Conservation (phyloP, 331 rosid genomes). For the Quercus phellos region DNA sequence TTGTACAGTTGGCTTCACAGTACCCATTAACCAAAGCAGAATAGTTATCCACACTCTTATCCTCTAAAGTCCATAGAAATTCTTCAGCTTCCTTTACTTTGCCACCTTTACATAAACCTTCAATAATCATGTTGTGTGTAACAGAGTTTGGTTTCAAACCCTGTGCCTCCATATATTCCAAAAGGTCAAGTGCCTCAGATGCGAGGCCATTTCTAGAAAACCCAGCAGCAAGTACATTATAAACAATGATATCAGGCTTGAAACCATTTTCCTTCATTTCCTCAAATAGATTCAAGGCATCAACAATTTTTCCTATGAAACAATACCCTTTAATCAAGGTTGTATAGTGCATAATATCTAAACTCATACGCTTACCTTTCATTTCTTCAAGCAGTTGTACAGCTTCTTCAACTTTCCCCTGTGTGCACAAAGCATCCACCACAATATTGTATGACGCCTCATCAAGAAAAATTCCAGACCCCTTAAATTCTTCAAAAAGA, state of each 20-base stretch:
- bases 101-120: conserved; percentile 58
- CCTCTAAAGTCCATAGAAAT: conserved; percentile 42
- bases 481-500: conserved; percentile 36
- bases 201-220: conserved; percentile 46
- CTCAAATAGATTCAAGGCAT: conserved; percentile 36
- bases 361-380: conserved; percentile 38
- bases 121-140: conserved; percentile 52
- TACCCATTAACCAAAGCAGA: conserved; percentile 64
- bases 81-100: conserved; percentile 57
- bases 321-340: conserved; percentile 62
- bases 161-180: conserved; percentile 44
- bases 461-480: conserved; percentile 51
- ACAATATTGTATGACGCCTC: conserved; percentile 52
- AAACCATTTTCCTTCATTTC: conserved; percentile 52
- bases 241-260: conserved; percentile 61
- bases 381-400: conserved; percentile 47
- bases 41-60: conserved; percentile 45
- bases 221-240: conserved; percentile 61
- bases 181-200: conserved; percentile 31
- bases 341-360: conserved; percentile 69
- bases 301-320: conserved; percentile 30
- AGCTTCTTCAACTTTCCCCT: conserved; percentile 64
- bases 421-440: conserved; percentile 51
- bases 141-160: conserved; percentile 47
- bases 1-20: conserved; percentile 42